phyloP scores from a whole-genome alignment of 1,284 basidiomycete genomes.

The Microbotryum violaceum region DNA sequence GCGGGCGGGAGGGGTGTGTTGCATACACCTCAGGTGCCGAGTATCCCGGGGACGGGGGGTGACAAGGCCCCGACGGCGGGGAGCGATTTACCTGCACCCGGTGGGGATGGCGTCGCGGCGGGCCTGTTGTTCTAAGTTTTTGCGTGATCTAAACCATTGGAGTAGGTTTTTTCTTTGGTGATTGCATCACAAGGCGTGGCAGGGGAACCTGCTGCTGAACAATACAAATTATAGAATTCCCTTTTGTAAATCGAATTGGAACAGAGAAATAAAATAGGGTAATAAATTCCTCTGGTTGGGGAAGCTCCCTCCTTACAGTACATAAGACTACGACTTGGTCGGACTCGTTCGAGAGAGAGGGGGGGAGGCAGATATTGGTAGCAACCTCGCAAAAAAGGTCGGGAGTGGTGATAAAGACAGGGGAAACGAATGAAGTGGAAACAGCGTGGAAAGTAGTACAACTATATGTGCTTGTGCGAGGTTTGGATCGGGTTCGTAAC shows the following conservation, averaged over 20 bases:
- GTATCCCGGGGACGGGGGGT: neutral
- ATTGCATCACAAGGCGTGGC: neutral
- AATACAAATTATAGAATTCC: neutral
- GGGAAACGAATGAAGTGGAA: too few species aligned
- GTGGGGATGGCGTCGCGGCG: neutral
- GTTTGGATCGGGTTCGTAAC: too few species aligned
- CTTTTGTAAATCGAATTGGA: too few species aligned
- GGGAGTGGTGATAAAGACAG: too few species aligned
- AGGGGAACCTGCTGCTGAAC: too few species aligned
- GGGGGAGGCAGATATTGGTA: too few species aligned
- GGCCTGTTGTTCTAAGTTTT: neutral
- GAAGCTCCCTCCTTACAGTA: neutral
- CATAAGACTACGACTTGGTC: neutral
- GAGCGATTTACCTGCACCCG: neutral
- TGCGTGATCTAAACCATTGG: neutral
- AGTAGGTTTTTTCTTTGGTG: neutral
- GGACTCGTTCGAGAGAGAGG: too few species aligned
- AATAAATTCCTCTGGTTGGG: too few species aligned
- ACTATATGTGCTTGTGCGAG: too few species aligned
- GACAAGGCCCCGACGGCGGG: neutral
- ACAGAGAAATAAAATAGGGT: too few species aligned
- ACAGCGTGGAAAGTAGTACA: too few species aligned
- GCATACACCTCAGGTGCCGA: neutral
- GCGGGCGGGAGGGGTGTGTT: slow-evolving; percentile 25
- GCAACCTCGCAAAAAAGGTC: too few species aligned